Conservation (phyloP, 164 flowering plant genomes). For the Annona squamosa region DNA sequence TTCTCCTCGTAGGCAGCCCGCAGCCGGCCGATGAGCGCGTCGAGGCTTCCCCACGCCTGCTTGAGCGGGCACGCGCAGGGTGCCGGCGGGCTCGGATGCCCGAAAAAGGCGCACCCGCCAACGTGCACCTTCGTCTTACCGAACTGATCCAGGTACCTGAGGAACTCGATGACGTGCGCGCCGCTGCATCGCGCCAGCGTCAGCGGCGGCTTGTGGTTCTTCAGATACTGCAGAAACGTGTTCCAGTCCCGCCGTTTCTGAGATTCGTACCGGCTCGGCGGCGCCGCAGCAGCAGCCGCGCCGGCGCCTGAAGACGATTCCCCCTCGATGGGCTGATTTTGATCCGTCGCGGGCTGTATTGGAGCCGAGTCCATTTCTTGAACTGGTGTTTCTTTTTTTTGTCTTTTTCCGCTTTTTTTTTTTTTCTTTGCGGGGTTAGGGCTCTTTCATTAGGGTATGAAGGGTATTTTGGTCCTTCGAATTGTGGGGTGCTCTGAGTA, state of each 20-base stretch:
- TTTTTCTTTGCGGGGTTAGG: not conserved
- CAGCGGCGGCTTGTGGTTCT: slow-evolving; percentile 35
- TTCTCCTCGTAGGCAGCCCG: slow-evolving; percentile 38
- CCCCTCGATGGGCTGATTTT: not conserved
- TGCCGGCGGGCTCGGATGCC: slow-evolving; percentile 30
- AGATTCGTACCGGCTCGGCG: slow-evolving; percentile 35
- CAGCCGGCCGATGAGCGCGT: slow-evolving; percentile 33
- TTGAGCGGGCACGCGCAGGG: slow-evolving; percentile 32
- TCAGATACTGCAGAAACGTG: slow-evolving; percentile 34
- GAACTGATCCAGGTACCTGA: slow-evolving; percentile 36
- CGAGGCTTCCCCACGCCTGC: slow-evolving; percentile 45
- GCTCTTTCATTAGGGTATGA: slow-evolving; percentile 4
- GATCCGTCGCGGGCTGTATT: not conserved
- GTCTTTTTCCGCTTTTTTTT: not conserved
- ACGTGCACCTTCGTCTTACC: slow-evolving; percentile 37
- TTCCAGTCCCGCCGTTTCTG: slow-evolving; percentile 41
- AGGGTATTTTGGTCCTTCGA: not conserved
- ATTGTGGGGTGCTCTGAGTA: not conserved
- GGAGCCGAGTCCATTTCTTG: not conserved
- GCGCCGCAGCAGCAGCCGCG: not conserved
- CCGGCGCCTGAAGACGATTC: not conserved
- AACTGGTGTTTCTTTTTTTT: not conserved
- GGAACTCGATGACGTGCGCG: slow-evolving; percentile 32
- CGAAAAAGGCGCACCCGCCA: slow-evolving; percentile 27
- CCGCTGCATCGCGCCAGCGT: slow-evolving; percentile 26